Evolutionary conservation across 176 grass and related monocot genomes (phyloP), one percentile per base, ranked within the genome.

Genomic region (Eleusine coracana): DNA sequence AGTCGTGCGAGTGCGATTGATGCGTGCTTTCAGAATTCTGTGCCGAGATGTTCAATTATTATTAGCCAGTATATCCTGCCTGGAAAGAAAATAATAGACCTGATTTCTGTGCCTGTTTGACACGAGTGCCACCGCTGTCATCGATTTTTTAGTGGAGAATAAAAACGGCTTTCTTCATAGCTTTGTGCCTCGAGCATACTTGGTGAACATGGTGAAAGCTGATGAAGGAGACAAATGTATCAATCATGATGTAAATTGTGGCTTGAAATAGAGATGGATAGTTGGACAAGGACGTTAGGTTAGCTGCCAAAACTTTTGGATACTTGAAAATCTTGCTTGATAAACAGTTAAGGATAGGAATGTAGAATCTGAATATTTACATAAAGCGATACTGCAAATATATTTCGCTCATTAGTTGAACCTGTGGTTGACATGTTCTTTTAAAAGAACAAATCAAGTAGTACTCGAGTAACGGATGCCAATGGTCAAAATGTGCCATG

Each of bases 71-170:
- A 49, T 20, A 49, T 20, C 4, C 23, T 0, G 70, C 25, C 14
- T 1, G 17, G 31, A 34, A 34, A 34, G 31, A 34, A 34, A 34
- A 34, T 34, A 34, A 34, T 34, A 34, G 31, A 34, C 31, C 31
- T 34, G 31, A 34, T 34, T 34, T 34, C 31, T 34, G 31, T 34
- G 31, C 31, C 31, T 34, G 31, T 34, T 34, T 34, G 31, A 34
- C 31, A 34, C 31, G 31, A 34, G 31, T 34, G 4, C 50, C 50
- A 52, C 50, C 17, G 50, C 50, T 39, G 1, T 73, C 12, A 2
- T 61, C 44, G 52, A 85, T 85, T 54, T 70, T 80, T 78, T 8
- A 65, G 54, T 39, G 17, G 64, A 44, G 82, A 81, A 84, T 75
- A 84, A 80, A 52, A 52, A 52, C 12, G 12, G 50, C 50, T 52